A percentile compares a stretch with the other conserved stretches of the same genome.
These are phyloP conservation scores for Rhizopogon roseolus DNA, from an alignment of 768 basidiomycete genomes.

Conservation along the genomic window DNA sequence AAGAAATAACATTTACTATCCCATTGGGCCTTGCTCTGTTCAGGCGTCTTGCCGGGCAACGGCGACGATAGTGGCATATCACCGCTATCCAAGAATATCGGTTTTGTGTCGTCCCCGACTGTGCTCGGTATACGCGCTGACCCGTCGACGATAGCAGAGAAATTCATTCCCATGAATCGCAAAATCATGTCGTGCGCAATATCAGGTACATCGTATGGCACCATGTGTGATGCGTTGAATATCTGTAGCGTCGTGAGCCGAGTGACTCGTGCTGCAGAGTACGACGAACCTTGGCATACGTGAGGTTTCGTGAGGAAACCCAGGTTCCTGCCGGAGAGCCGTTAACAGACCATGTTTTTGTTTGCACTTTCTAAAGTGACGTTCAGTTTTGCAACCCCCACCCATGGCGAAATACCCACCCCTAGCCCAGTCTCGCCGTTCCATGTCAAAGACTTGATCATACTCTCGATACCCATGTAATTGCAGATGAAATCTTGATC, in stretches of 20 bases:
- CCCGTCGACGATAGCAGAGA: slow-evolving; percentile 73
- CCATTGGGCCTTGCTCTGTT: slow-evolving; percentile 86
- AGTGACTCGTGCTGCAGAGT: neutral
- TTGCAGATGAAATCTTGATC: slow-evolving; percentile 98
- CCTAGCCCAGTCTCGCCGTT: slow-evolving; percentile 80
- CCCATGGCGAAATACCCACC: slow-evolving; percentile 42
- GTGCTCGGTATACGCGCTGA: slow-evolving; percentile 78
- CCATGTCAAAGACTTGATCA: slow-evolving; percentile 84
- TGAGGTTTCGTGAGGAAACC: slow-evolving; percentile 84
- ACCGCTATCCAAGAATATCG: slow-evolving; percentile 48
- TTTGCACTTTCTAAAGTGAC: slow-evolving; percentile 51
- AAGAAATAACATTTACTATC: slow-evolving; percentile 51
- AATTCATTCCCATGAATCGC: slow-evolving; percentile 93
- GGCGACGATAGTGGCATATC: slow-evolving; percentile 33
- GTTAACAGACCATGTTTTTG: slow-evolving; percentile 72
- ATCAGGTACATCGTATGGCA: slow-evolving; percentile 79
- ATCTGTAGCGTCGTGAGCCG: slow-evolving; percentile 43
- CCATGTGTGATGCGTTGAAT: slow-evolving; percentile 96
- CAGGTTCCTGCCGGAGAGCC: slow-evolving; percentile 82
- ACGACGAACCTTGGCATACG: slow-evolving; percentile 75
- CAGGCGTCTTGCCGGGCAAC: slow-evolving; percentile 50
- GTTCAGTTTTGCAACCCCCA: neutral
- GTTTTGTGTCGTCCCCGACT: slow-evolving; percentile 71
- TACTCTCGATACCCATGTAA: slow-evolving; percentile 83
- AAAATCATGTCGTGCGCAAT: slow-evolving; percentile 97